These are phyloP conservation scores for Luffa aegyptiaca DNA, from an alignment of 306 rosid species.

Conservation along the genomic window DNA sequence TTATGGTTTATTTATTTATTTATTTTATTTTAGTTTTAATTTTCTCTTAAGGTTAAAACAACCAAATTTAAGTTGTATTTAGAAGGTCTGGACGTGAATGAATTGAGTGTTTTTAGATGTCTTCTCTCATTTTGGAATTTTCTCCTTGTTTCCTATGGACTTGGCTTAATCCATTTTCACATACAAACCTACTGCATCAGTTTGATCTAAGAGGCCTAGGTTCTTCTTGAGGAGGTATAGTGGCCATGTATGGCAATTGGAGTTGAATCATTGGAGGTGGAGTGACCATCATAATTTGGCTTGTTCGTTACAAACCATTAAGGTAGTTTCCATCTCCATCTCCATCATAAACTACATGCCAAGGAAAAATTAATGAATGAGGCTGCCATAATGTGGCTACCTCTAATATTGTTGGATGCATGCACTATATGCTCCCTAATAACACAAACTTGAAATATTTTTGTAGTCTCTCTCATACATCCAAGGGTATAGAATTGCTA, in stretches of 20 bases:
- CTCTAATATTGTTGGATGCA: too few relatives aligned
- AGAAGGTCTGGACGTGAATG: neutral
- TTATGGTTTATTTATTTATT: neutral
- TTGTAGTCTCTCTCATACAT: too few relatives aligned
- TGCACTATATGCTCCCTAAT: too few relatives aligned
- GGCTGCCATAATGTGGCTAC: too few relatives aligned
- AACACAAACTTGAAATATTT: too few relatives aligned
- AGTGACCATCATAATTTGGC: neutral
- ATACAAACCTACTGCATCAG: neutral
- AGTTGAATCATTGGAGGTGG: neutral
- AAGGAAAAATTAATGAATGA: too few relatives aligned
- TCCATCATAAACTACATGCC: too few relatives aligned
- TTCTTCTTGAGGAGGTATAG: neutral
- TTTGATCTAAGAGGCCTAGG: neutral
- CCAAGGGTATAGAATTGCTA: too few relatives aligned
- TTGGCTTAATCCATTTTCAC: neutral
- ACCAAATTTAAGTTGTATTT: neutral
- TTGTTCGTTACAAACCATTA: neutral
- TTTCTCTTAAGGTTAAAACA: neutral
- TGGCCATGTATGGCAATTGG: neutral
- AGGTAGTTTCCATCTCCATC: neutral
- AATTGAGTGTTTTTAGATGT: neutral
- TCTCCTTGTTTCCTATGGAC: neutral
- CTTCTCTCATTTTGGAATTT: neutral
- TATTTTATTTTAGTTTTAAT: neutral